A percentile compares a stretch with the other conserved stretches of the same genome.
Evolutionary conservation across 805 yeast genomes (phyloP).

Genomic region (Kodamaea kakaduensis): DNA sequence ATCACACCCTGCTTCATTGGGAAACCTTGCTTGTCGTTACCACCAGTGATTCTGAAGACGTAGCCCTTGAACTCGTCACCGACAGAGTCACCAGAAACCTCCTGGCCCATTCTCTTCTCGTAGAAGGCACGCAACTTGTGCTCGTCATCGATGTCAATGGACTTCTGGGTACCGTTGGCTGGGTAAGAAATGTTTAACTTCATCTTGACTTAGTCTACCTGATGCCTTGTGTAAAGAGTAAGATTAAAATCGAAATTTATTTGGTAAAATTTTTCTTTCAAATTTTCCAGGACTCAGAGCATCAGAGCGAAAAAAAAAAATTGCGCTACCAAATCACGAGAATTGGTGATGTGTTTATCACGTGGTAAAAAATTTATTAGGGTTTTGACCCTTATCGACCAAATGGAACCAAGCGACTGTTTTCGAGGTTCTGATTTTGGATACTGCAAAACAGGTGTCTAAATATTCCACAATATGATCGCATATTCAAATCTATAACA

Average conservation of each 20-base stretch:
- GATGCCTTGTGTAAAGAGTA: slow-evolving; percentile 24
- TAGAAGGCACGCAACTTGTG: slow-evolving; percentile 97
- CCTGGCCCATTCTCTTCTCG: slow-evolving; percentile 99
- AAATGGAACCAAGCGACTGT: no score
- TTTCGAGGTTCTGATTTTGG: no score
- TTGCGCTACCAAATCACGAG: slow-evolving; percentile 8
- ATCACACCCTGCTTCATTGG: slow-evolving; percentile 99
- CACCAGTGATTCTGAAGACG: slow-evolving; percentile 98
- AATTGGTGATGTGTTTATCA: slow-evolving; percentile 1
- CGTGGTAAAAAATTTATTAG: slow-evolving; percentile 3
- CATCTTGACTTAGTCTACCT: slow-evolving; percentile 39
- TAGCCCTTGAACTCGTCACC: slow-evolving; percentile 99
- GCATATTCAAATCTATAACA: no score
- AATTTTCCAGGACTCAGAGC: slow-evolving; percentile 8
- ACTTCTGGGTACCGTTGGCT: slow-evolving; percentile 99
- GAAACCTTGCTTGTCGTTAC: slow-evolving; percentile 99
- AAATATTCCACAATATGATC: no score
- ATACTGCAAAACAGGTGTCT: no score
- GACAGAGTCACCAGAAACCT: slow-evolving; percentile 96
- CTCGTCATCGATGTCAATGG: slow-evolving; percentile 97
- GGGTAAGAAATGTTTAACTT: slow-evolving; percentile 99
- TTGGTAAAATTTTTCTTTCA: slow-evolving; percentile 10
- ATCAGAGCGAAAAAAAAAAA: not conserved
- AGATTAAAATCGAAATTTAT: slow-evolving; percentile 17
- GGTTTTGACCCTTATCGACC: slow-evolving; percentile 6